Evolutionary conservation across 2,329 filamentous ascomycete genomes (phyloP).

Genomic region (Mollisia scopiformis): DNA sequence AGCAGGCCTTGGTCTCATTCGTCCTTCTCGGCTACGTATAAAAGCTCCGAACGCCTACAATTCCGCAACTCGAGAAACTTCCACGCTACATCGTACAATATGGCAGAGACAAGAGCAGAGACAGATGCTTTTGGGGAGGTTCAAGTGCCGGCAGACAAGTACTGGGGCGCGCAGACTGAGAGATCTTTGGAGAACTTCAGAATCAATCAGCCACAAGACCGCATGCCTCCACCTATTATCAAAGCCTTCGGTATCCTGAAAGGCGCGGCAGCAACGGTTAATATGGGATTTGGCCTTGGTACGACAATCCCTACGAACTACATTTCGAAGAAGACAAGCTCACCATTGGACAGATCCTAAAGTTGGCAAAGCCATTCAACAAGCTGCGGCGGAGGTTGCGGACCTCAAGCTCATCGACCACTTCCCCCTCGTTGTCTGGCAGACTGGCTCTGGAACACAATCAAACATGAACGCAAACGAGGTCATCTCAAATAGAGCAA

Average conservation of each 20-base stretch:
- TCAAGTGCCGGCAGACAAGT: conserved; percentile 88
- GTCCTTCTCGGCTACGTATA: conserved; percentile 11
- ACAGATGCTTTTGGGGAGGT: conserved; percentile 98
- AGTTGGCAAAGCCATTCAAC: conserved; percentile 89
- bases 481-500: conserved; percentile 98
- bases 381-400: conserved; percentile 92
- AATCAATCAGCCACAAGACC: conserved; percentile 99
- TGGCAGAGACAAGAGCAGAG: conserved; percentile 73
- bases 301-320: conserved; percentile 32
- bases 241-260: conserved; percentile 96
- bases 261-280: conserved; percentile 92
- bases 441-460: conserved; percentile 97
- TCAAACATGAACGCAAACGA: conserved; percentile 99
- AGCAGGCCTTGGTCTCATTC: conserved; percentile 6
- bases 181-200: conserved; percentile 96
- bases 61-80: conserved; percentile 33
- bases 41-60: conserved; percentile 17
- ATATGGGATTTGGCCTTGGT: conserved; percentile 93
- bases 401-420: conserved; percentile 93
- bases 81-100: conserved; percentile 35
- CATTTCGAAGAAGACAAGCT: conserved; percentile 24
- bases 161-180: conserved; percentile 98
- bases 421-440: conserved; percentile 98
- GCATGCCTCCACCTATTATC: conserved; percentile 92
- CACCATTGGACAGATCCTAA: conserved; percentile 68